A percentile compares a stretch with the other conserved stretches of the same genome.
Evolutionary conservation across 2,329 filamentous ascomycete species (phyloP).

Genomic region (Talaromyces sp.): DNA sequence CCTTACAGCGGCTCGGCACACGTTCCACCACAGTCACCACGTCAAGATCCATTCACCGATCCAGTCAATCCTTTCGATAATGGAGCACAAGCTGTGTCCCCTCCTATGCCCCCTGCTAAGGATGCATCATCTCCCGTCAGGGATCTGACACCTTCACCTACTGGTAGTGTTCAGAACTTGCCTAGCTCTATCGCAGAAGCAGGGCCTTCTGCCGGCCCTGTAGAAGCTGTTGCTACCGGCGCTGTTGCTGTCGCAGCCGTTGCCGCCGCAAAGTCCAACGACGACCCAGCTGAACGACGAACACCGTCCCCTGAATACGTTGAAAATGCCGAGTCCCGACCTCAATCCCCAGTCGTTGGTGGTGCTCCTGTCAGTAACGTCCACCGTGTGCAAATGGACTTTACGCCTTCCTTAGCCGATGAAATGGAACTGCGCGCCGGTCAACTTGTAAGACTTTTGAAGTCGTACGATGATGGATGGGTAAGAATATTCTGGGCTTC

Average conservation of each 20-base stretch:
- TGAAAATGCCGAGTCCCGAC: conserved; percentile 28
- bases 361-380: conserved; percentile 64
- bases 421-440: conserved; percentile 80
- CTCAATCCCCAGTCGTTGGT: conserved; percentile 52
- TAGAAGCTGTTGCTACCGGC: conserved; percentile 21
- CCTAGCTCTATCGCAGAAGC: not conserved
- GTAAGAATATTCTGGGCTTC: conserved; percentile 53
- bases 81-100: conserved; percentile 50
- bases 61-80: conserved; percentile 69
- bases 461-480: conserved; percentile 99
- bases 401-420: conserved; percentile 87
- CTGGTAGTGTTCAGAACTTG: conserved; percentile 7
- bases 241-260: conserved; percentile 36
- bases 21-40: conserved; percentile 40
- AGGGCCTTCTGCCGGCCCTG: not conserved
- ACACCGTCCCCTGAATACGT: conserved; percentile 24
- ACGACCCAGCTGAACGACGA: conserved; percentile 24
- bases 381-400: conserved; percentile 91
- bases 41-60: conserved; percentile 49
- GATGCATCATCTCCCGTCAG: conserved; percentile 37
- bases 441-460: conserved; percentile 80
- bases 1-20: conserved; percentile 25
- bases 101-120: conserved; percentile 21
- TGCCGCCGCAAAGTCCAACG: conserved; percentile 23
- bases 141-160: conserved; percentile 31